A percentile compares a stretch with the other conserved stretches of the same genome.
Conservation (phyloP, 352 stramenopile species). For the Globisporangium barbulae region DNA sequence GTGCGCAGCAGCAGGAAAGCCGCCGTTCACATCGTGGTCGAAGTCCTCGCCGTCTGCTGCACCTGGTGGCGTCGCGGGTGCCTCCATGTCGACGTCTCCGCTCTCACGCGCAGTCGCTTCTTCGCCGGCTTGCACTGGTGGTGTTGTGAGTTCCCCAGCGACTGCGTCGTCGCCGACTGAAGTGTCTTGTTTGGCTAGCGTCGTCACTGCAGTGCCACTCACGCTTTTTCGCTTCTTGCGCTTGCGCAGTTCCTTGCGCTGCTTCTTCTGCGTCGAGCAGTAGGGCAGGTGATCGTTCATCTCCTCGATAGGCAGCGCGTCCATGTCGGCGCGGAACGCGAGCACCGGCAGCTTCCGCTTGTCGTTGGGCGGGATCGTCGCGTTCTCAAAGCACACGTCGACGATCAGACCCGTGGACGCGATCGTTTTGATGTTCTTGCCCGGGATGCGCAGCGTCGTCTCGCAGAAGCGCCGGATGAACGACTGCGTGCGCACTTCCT, state of each 20-base stretch:
- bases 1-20: slow-evolving; percentile 59
- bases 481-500: slow-evolving; percentile 84
- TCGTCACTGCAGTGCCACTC: neutral
- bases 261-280: slow-evolving; percentile 67
- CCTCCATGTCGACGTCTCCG: slow-evolving; percentile 23
- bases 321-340: slow-evolving; percentile 95
- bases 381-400: slow-evolving; percentile 83
- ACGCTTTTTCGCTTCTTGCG: slow-evolving; percentile 63
- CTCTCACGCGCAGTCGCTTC: neutral
- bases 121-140: neutral
- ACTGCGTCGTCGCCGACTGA: neutral
- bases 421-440: slow-evolving; percentile 66
- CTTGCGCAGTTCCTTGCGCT: slow-evolving; percentile 49
- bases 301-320: slow-evolving; percentile 92
- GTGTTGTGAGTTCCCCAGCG: neutral
- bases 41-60: slow-evolving; percentile 36
- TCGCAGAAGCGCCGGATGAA: slow-evolving; percentile 86
- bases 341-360: slow-evolving; percentile 80
- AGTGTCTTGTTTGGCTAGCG: neutral
- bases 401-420: slow-evolving; percentile 89
- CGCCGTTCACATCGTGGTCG: slow-evolving; percentile 11
- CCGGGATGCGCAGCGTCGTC: slow-evolving; percentile 70
- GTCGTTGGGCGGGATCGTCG: slow-evolving; percentile 39
- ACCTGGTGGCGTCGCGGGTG: slow-evolving; percentile 11
- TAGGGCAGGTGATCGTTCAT: slow-evolving; percentile 77